Evolutionary conservation across 2,329 filamentous ascomycete genomes (phyloP).

Genomic region (Truncatella angustata): DNA sequence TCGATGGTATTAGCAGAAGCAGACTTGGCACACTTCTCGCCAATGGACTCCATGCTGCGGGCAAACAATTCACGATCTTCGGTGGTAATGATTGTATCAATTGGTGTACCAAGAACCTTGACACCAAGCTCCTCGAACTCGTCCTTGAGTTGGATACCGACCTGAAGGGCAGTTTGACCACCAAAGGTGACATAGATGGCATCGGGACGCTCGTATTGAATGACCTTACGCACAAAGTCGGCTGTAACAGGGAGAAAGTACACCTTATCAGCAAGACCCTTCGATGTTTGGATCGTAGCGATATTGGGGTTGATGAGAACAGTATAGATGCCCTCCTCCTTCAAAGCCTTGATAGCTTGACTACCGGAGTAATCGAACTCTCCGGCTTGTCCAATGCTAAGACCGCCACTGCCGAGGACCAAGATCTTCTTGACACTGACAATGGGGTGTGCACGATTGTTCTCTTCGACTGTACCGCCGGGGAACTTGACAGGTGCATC

Average conservation of each 20-base stretch:
- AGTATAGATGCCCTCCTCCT: conserved; percentile 97
- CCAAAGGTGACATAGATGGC: conserved; percentile 98
- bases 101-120: conserved; percentile 91
- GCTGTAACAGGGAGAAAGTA: conserved; percentile 97
- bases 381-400: conserved; percentile 96
- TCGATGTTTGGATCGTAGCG: conserved; percentile 97
- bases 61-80: conserved; percentile 98
- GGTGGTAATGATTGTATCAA: conserved; percentile 97
- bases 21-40: conserved; percentile 96
- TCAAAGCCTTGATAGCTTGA: conserved; percentile 97
- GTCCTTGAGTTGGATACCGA: conserved; percentile 96
- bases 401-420: conserved; percentile 87
- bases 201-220: conserved; percentile 89
- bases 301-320: conserved; percentile 99
- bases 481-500: conserved; percentile 79
- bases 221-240: conserved; percentile 97
- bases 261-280: conserved; percentile 95
- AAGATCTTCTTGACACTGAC: conserved; percentile 92
- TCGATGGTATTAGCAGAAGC: conserved; percentile 86
- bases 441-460: conserved; percentile 70
- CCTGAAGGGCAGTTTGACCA: conserved; percentile 93
- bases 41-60: conserved; percentile 96
- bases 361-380: conserved; percentile 99
- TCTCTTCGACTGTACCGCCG: conserved; percentile 78
- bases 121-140: conserved; percentile 93